phyloP scores from a whole-genome alignment of 352 stramenopile genomes.

The Pythium guiyangense region DNA sequence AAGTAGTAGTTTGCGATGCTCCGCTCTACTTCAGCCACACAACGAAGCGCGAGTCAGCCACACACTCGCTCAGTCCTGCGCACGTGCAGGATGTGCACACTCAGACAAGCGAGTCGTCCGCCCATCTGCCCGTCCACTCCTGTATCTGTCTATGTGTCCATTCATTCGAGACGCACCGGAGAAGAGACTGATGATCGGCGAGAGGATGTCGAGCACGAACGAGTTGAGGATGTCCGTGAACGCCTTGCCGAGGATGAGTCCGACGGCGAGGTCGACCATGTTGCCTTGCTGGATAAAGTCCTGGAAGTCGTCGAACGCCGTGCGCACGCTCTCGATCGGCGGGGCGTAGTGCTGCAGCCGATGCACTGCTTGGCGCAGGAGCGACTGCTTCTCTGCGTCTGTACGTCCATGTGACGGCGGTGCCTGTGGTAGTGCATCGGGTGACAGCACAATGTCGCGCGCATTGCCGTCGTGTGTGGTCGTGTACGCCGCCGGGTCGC shows the following conservation, averaged over 20 bases:
- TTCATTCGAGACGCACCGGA: slow-evolving; percentile 22
- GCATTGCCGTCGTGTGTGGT: not conserved
- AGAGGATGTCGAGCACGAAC: slow-evolving; percentile 62
- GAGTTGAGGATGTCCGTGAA: slow-evolving; percentile 73
- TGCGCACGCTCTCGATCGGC: slow-evolving; percentile 28
- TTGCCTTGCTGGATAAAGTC: slow-evolving; percentile 74
- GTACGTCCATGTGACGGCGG: not conserved
- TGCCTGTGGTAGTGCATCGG: not conserved
- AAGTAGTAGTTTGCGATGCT: slow-evolving; percentile 60
- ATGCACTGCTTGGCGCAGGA: slow-evolving; percentile 15
- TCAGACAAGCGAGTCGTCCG: not conserved
- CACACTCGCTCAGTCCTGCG: too few species aligned
- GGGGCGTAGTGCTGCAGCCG: slow-evolving; percentile 16
- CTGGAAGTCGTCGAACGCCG: slow-evolving; percentile 51
- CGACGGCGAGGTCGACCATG: slow-evolving; percentile 68
- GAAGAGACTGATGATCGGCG: slow-evolving; percentile 66
- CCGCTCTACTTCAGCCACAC: slow-evolving; percentile 25
- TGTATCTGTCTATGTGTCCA: too few species aligned
- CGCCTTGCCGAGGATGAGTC: slow-evolving; percentile 58
- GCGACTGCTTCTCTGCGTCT: slow-evolving; percentile 11
- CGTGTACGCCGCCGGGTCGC: not conserved
- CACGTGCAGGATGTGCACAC: not conserved
- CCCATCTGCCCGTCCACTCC: too few species aligned
- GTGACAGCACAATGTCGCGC: slow-evolving; percentile 4
- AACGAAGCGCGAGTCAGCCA: too few species aligned